These are phyloP conservation scores for Hypomyces rosellus DNA, from an alignment of 2,329 filamentous ascomycete genomes.

Conservation along the genomic window DNA sequence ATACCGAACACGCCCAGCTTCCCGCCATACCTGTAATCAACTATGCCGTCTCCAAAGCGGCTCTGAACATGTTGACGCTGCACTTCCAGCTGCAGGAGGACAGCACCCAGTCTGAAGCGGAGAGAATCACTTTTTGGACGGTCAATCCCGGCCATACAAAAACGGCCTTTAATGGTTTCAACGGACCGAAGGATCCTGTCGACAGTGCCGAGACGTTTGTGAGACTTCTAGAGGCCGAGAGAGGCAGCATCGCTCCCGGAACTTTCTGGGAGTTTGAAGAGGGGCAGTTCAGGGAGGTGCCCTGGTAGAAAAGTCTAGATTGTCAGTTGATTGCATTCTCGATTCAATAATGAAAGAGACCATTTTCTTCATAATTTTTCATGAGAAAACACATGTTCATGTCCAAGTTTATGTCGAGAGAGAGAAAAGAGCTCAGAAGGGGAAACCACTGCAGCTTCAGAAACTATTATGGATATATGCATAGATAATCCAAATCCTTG, in stretches of 20 bases:
- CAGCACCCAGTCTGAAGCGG: not conserved
- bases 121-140: constrained; percentile 14
- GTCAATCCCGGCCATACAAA: constrained; percentile 15
- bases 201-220: constrained; percentile 8
- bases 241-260: not conserved
- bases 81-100: constrained; percentile 14
- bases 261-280: constrained; percentile 9
- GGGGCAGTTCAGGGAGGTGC: not conserved
- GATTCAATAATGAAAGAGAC: too few species aligned
- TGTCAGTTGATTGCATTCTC: too few species aligned
- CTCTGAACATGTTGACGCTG: constrained; percentile 17
- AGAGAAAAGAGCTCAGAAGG: too few species aligned
- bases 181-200: constrained; percentile 7
- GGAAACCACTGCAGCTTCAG: not conserved
- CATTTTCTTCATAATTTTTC: too few species aligned
- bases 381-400: too few species aligned
- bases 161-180: constrained; percentile 16
- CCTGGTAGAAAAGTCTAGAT: not conserved
- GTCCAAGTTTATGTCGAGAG: too few species aligned
- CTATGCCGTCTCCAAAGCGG: constrained; percentile 15
- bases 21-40: constrained; percentile 4
- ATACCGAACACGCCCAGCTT: not conserved
- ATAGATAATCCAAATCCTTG: not conserved
- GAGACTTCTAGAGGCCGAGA: constrained; percentile 5
- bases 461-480: not conserved